A percentile compares a stretch with the other conserved stretches of the same genome.
Evolutionary conservation across 148 eudicot species (phyloP).

Genomic region (Fagopyrum esculentum): DNA sequence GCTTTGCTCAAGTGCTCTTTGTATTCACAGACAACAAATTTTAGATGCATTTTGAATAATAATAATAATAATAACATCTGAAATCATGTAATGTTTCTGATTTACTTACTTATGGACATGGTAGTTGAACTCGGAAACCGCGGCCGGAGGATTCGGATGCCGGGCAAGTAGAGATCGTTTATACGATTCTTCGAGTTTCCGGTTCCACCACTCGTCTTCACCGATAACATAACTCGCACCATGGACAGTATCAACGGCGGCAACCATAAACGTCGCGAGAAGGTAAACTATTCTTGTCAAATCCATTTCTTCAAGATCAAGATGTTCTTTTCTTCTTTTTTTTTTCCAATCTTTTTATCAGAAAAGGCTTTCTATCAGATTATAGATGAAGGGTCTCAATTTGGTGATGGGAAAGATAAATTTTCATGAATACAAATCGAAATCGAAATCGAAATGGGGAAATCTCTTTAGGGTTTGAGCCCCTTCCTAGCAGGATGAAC

Average conservation of each 20-base stretch:
- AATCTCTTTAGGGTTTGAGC: background rate
- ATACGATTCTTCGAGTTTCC: conserved; percentile 29
- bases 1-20: conserved; percentile 16
- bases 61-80: too few relatives aligned
- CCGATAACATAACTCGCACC: background rate
- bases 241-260: background rate
- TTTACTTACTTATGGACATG: conserved; percentile 44
- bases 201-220: conserved; percentile 32
- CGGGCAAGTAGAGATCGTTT: conserved; percentile 27
- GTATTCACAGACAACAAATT: background rate
- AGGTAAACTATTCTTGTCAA: background rate
- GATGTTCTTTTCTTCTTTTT: background rate
- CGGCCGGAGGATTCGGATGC: conserved; percentile 28
- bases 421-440: background rate
- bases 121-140: conserved; percentile 33
- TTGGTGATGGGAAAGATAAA: background rate
- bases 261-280: background rate
- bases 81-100: background rate
- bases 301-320: conserved; percentile 2
- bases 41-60: too few relatives aligned
- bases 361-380: background rate
- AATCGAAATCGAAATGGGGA: background rate
- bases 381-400: background rate
- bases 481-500: background rate
- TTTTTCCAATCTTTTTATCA: background rate